Evolutionary conservation across 306 rosid genomes (phyloP), one percentile per base, ranked within the genome.

Genomic region (Lathyrus aphaca): DNA sequence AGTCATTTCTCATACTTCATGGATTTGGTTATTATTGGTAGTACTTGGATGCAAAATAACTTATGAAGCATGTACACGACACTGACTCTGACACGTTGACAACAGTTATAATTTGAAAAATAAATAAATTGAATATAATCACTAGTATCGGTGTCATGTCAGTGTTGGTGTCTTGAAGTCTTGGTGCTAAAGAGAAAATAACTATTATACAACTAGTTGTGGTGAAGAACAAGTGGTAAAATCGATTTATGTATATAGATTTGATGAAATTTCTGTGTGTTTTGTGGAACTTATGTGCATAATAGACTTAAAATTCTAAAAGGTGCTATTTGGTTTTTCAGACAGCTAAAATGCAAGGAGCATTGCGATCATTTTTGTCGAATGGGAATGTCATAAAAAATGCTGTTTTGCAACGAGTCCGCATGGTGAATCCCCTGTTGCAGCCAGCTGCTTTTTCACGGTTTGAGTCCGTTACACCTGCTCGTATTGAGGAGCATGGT

Each of bases 401-500:
- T 79, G 91, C 88, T 42, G 92, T 95, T 76, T 40, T 95, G 77
- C 92, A 88, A 81, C 84, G 84, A 49, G 45, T 91, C 37, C 96
- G 97, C 77, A 45, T 89, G 66, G 88, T 84, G 84, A 90, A 69
- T 66, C 97, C 99, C 72, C 74, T 82, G 13, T 60, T 91, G 80
- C 90, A 83, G 83, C 92, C 97, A 63, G 85, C 70, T 19, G 75
- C 72, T 49, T 72, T 83, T 59, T 86, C 92, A 44, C 84, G 97
- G 35, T 89, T 68, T 25, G 82, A 87, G 74, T 87, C 92, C 4
- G 78, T 63, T 46, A 42, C 85, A 3, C 72, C 99, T 69, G 80
- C 86, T 44, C 82, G 77, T 46, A 87, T 95, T 0, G 99, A 95
- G 77, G 99, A 95, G 78, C 97, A 95, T 61, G 99, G 99, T 76